Evolutionary conservation across 1,284 basidiomycete species (phyloP).

Genomic region (Stereum hirsutum): DNA sequence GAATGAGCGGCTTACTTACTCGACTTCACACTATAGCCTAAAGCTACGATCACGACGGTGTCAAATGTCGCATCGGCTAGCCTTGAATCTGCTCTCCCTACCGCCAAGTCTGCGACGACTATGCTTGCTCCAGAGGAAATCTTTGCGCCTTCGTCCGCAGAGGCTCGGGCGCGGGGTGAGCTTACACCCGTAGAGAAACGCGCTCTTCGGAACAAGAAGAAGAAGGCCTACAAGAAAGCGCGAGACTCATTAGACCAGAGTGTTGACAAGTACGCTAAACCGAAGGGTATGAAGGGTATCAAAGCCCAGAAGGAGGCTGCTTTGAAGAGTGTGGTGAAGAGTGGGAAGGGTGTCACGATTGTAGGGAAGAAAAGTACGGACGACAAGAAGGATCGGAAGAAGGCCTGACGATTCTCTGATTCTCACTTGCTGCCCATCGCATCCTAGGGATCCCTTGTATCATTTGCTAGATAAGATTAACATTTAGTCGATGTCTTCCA

Average conservation of each 20-base stretch:
- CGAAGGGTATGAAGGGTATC: slow-evolving; percentile 34
- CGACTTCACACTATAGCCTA: slow-evolving; percentile 52
- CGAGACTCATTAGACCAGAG: slow-evolving; percentile 63
- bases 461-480: background rate
- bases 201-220: slow-evolving; percentile 57
- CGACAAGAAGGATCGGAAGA: slow-evolving; percentile 6
- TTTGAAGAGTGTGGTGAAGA: slow-evolving; percentile 71
- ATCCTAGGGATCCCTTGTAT: background rate
- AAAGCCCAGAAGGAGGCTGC: slow-evolving; percentile 82
- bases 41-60: slow-evolving; percentile 81
- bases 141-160: slow-evolving; percentile 49
- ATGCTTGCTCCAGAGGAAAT: slow-evolving; percentile 96
- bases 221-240: slow-evolving; percentile 68
- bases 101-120: slow-evolving; percentile 63
- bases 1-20: slow-evolving; percentile 4
- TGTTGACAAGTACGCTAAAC: slow-evolving; percentile 55
- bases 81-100: slow-evolving; percentile 88
- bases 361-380: slow-evolving; percentile 63
- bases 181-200: slow-evolving; percentile 84
- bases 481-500: background rate
- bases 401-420: too few species aligned
- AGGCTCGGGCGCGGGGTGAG: slow-evolving; percentile 64
- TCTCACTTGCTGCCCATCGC: background rate
- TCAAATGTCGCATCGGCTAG: slow-evolving; percentile 81
- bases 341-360: slow-evolving; percentile 80